Base-by-base conservation (phyloP, 2,329 filamentous ascomycete species). In the Neocucurbitaria cava region DNA sequence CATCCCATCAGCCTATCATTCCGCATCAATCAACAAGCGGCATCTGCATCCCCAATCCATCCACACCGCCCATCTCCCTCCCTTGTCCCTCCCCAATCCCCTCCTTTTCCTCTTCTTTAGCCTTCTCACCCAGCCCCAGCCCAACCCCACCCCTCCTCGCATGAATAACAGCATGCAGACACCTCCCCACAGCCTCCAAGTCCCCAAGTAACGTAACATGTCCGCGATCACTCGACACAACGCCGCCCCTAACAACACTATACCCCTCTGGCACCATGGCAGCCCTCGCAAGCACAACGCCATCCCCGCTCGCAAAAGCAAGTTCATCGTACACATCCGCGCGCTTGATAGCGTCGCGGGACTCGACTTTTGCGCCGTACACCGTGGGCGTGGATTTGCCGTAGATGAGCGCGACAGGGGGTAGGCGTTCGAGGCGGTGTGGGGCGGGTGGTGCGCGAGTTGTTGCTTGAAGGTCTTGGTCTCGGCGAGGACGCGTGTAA, bases 131-230 rank as follows among this genome's bases (percentile, higher is more conserved):
- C 74, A 79, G 54, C 35, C 62, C 88, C 85, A 88, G 61, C 1
- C 92, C 92, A 62, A 96, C 89, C 0, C 92, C 91, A 71, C 87
- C 89, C 72, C 87, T 90, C 55, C 77, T 79, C 1, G 88, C 92
- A 50, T 83, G 81, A 0, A 87, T 69, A 13, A 96, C 75, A 10
- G 89, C 90, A 64, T 82, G 80, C 30, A 97, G 74, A 59, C 90
- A 92, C 65, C 81, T 83, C 0, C 92, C 92, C 0, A 96, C 88
- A 0, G 89, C 91, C 58, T 90, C 87, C 59, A 96, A 72, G 78
- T 97, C 93, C 0, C 93, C 93, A 28, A 97, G 76, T 68, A 98
- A 81, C 1, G 90, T 92, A 31, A 97, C 89, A 77, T 98, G 94
- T 0, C 94, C 93, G 3, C 92, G 82, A 61, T 96, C 91, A 49